phyloP scores from a whole-genome alignment of 1,284 basidiomycete species.

The Moesziomyces sp. region DNA sequence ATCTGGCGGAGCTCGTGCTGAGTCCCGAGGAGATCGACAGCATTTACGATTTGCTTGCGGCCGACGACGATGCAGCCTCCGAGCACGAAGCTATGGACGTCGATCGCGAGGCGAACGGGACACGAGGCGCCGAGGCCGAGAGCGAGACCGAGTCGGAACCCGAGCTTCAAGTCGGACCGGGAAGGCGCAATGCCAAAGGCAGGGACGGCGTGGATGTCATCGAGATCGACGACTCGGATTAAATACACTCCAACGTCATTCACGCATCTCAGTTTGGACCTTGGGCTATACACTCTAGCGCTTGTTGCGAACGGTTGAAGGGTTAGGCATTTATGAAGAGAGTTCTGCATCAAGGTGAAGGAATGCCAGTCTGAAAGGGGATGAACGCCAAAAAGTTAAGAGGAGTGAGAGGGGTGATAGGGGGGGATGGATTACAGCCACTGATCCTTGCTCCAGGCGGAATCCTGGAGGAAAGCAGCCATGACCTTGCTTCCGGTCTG shows the following conservation, averaged over 20 bases:
- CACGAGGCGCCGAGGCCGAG: conserved; percentile 3
- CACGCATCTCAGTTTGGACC: too few species aligned
- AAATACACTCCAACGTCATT: not conserved
- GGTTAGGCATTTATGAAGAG: too few species aligned
- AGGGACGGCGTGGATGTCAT: conserved; percentile 18
- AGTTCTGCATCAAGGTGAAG: too few species aligned
- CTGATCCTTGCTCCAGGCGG: conserved; percentile 60
- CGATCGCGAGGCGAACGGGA: conserved; percentile 1
- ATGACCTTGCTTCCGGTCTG: conserved; percentile 99
- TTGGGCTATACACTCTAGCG: too few species aligned
- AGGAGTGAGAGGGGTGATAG: too few species aligned
- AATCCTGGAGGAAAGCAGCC: conserved; percentile 88
- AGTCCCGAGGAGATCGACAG: conserved; percentile 58
- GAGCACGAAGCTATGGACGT: conserved; percentile 24
- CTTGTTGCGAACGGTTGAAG: too few species aligned
- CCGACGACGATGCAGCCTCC: conserved; percentile 29
- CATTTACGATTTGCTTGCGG: conserved; percentile 52
- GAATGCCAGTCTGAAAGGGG: too few species aligned
- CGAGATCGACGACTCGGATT: conserved; percentile 43
- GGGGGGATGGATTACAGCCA: conserved; percentile 25
- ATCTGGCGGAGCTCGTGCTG: conserved; percentile 58
- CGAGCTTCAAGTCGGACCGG: conserved; percentile 14
- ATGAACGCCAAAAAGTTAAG: too few species aligned
- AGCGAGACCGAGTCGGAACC: conserved; percentile 43
- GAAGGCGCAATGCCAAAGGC: not conserved